Base-by-base conservation (phyloP, 495 filamentous ascomycete species). In the Lindgomyces ingoldianus region DNA sequence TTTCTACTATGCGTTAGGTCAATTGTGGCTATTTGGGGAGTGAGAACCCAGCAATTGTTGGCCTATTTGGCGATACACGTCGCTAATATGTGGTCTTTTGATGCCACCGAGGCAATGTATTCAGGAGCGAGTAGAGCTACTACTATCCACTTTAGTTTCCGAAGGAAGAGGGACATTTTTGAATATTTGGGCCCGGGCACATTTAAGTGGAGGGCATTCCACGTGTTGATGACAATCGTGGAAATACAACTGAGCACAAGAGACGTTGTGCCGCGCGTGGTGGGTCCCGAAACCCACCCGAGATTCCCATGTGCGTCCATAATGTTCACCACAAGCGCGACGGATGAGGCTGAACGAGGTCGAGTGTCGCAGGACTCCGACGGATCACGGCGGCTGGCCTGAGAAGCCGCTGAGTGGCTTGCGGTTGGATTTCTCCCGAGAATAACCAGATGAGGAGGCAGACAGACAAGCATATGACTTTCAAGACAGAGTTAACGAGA, bases 191-290 rank as follows among this genome's bases (percentile, higher is more conserved):
- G 2, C 12, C 14, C 4, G 14, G 58, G 60, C 11, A 64, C 36
- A 19, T 64, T 42, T 9, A 64, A 19, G 22, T 64, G 60, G 16
- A 64, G 26, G 25, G 60, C 60, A 30, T 25, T 56, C 36, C 51
- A 64, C 24, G 52, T 56, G 60, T 51, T 47, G 41, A 64, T 64
- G 42, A 64, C 6, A 21, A 56, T 48, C 25, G 60, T 56, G 6
- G 51, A 56, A 10, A 64, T 21, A 27, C 50, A 64, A 25, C 49
- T 64, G 44, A 33, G 57, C 39, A 64, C 12, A 25, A 64, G 50
- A 42, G 60, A 56, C 18, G 44, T 42, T 8, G 60, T 64, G 41
- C 60, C 60, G 39, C 50, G 60, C 8, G 21, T 48, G 11, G 16
- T 22, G 10, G 60, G 60, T n/a, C 57, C 50, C 1, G 48, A 24